phyloP scores from a whole-genome alignment of 2,329 filamentous ascomycete species.

The Colletotrichum higginsianum region DNA sequence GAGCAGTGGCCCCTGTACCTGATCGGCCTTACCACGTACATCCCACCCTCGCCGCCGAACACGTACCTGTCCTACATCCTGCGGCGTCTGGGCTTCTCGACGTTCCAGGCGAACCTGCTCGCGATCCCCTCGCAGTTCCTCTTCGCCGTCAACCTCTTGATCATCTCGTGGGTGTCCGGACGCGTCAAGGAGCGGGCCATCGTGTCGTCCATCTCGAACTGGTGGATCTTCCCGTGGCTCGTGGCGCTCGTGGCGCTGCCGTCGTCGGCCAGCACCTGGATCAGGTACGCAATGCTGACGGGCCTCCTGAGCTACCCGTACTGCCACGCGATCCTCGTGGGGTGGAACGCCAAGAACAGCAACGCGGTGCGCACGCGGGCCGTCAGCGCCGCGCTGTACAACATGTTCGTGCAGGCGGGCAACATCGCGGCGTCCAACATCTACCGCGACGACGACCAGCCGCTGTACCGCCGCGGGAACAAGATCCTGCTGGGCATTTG shows the following conservation, averaged over 20 bases:
- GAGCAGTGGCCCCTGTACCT: conserved; percentile 73
- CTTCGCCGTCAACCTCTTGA: conserved; percentile 62
- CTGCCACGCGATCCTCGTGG: conserved; percentile 63
- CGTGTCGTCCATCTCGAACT: conserved; percentile 61
- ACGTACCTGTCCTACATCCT: conserved; percentile 64
- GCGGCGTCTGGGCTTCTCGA: conserved; percentile 58
- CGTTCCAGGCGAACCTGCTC: conserved; percentile 63
- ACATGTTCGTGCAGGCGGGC: conserved; percentile 61
- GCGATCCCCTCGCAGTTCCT: conserved; percentile 61
- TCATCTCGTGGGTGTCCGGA: conserved; percentile 62
- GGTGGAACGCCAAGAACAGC: conserved; percentile 63
- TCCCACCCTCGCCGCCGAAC: conserved; percentile 58
- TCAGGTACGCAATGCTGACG: conserved; percentile 55
- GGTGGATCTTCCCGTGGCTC: conserved; percentile 66
- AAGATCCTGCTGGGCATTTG: conserved; percentile 64
- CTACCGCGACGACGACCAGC: conserved; percentile 69
- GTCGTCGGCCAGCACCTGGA: conserved; percentile 56
- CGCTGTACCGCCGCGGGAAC: conserved; percentile 66
- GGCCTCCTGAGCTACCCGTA: conserved; percentile 64
- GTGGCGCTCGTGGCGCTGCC: conserved; percentile 59
- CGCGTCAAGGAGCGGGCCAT: conserved; percentile 61
- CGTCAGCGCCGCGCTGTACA: conserved; percentile 64
- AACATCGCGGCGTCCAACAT: conserved; percentile 64
- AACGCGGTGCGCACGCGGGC: conserved; percentile 65
- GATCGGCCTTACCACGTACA: conserved; percentile 64